A percentile compares a stretch with the other conserved stretches of the same genome.
These are phyloP conservation scores for Phaffomyces opuntiae DNA, from an alignment of 805 yeast genomes.

Conservation along the genomic window DNA sequence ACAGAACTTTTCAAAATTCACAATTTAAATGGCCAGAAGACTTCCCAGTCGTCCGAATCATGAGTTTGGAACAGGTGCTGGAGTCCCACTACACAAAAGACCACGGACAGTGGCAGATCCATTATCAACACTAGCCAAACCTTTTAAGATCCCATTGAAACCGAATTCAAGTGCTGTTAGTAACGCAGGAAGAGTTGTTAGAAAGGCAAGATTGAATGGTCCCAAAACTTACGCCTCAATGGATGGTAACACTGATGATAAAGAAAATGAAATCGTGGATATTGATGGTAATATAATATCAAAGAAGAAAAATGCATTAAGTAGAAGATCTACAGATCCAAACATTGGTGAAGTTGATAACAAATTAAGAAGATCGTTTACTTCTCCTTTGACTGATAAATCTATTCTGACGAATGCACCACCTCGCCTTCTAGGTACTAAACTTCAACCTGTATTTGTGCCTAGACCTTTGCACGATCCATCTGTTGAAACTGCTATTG, in stretches of 20 bases:
- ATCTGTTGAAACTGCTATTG: conserved; percentile 85
- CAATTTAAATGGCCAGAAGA: conserved; percentile 26
- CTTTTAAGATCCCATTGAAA: conserved; percentile 61
- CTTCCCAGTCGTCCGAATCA: conserved; percentile 37
- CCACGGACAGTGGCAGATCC: conserved; percentile 51
- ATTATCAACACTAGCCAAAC: conserved; percentile 46
- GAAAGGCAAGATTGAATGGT: conserved; percentile 27
- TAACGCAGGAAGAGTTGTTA: conserved; percentile 15
- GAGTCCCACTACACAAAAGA: conserved; percentile 48
- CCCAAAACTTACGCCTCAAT: conserved; percentile 37
- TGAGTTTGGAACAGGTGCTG: conserved; percentile 64
- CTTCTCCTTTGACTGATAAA: conserved; percentile 49
- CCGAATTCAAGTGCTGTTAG: conserved; percentile 20
- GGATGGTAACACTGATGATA: conserved; percentile 24
- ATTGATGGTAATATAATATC: conserved; percentile 24
- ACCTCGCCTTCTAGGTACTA: conserved; percentile 83
- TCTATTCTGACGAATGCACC: conserved; percentile 27
- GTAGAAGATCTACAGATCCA: conserved; percentile 37
- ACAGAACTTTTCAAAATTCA: neutral
- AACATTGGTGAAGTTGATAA: conserved; percentile 29
- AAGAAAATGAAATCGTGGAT: conserved; percentile 29
- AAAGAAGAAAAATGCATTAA: conserved; percentile 52
- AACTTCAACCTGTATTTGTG: conserved; percentile 58
- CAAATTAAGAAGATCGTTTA: conserved; percentile 42
- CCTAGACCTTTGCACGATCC: conserved; percentile 97